phyloP scores from a whole-genome alignment of 208 protist species.

The Porcisia hertigi region DNA sequence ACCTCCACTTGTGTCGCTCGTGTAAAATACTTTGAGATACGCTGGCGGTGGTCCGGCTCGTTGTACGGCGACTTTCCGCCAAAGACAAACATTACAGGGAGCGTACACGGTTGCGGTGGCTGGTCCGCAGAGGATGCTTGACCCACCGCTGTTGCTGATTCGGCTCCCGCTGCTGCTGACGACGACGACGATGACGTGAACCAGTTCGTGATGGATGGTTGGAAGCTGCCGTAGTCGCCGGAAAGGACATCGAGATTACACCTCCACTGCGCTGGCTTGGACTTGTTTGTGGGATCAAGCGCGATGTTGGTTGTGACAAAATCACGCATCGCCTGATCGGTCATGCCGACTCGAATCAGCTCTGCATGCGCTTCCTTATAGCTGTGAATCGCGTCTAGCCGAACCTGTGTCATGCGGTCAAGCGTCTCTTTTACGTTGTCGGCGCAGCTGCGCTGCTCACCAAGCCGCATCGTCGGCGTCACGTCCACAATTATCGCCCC shows the following conservation, averaged over 20 bases:
- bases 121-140: neutral
- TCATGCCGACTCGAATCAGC: slow-evolving; percentile 61
- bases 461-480: slow-evolving; percentile 45
- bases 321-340: slow-evolving; percentile 63
- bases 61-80: slow-evolving; percentile 83
- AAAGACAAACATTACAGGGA: slow-evolving; percentile 88
- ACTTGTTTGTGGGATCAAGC: slow-evolving; percentile 23
- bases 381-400: slow-evolving; percentile 54
- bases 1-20: slow-evolving; percentile 66
- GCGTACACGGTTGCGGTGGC: slow-evolving; percentile 46
- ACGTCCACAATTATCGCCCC: slow-evolving; percentile 85
- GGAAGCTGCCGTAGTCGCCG: slow-evolving; percentile 47
- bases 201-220: slow-evolving; percentile 57
- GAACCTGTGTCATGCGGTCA: slow-evolving; percentile 53
- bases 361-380: slow-evolving; percentile 47
- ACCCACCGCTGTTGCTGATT: neutral
- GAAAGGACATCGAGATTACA: slow-evolving; percentile 64
- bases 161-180: too few relatives aligned
- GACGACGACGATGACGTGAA: slow-evolving; percentile 11
- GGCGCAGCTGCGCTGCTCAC: slow-evolving; percentile 19
- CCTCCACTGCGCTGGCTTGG: slow-evolving; percentile 38
- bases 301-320: slow-evolving; percentile 83
- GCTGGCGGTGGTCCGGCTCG: slow-evolving; percentile 30
- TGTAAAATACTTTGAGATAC: slow-evolving; percentile 64
- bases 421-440: slow-evolving; percentile 47